Percentiles rank a stretch among this genome's conserved stretches.
Conservation (phyloP, 2,329 filamentous ascomycete genomes). For the Colletotrichum incanum region DNA sequence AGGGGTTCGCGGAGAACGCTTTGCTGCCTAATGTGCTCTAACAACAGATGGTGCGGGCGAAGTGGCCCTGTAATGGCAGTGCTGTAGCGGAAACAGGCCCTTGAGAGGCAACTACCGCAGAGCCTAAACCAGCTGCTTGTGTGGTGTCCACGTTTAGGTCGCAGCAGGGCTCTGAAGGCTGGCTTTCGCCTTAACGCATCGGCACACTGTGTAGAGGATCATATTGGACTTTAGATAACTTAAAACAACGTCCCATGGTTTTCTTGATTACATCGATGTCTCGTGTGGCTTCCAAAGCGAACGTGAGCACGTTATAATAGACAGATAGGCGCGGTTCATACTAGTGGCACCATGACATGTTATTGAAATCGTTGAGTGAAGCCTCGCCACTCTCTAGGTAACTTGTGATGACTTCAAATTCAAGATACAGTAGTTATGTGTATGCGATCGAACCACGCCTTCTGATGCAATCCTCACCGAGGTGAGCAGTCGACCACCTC, state of each 20-base stretch:
- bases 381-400: not conserved
- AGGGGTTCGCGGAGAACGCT: slow-evolving; percentile 3
- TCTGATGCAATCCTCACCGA: not conserved
- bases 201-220: not conserved
- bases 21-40: slow-evolving; percentile 1
- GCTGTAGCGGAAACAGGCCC: not conserved
- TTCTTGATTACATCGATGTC: not conserved
- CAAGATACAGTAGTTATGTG: not conserved
- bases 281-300: not conserved
- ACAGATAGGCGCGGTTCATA: not conserved
- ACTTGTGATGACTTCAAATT: not conserved
- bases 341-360: not conserved
- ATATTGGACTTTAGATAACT: not conserved
- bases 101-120: not conserved
- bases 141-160: not conserved
- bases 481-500: not conserved
- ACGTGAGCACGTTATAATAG: not conserved
- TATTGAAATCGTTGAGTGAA: not conserved
- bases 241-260: too few species aligned
- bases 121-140: not conserved
- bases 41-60: not conserved
- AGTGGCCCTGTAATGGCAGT: not conserved
- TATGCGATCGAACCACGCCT: not conserved
- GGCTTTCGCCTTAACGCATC: not conserved
- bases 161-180: not conserved